Conservation (phyloP, 305 asterid genomes). For the Solanum hybrid region DNA sequence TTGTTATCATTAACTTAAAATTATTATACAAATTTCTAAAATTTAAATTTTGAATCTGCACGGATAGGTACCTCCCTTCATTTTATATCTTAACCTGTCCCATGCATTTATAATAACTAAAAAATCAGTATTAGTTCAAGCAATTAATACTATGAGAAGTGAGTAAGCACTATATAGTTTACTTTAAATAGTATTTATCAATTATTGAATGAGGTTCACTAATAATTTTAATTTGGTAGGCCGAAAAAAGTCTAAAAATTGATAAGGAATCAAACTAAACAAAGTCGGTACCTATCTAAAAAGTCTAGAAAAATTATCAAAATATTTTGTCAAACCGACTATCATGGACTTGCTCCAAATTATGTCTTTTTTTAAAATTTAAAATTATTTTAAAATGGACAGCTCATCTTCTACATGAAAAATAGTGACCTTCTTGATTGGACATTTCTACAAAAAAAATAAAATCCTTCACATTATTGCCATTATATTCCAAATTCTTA, state of each 20-base stretch:
- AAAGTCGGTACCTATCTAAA: not conserved
- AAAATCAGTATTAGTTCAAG: not conserved
- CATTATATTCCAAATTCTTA: not conserved
- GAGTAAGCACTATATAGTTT: not conserved
- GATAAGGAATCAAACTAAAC: not conserved
- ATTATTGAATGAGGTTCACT: not conserved
- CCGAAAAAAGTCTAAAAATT: not conserved
- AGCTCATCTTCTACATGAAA: not conserved
- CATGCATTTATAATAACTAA: not conserved
- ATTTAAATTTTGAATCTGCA: not conserved
- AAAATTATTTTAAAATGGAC: slow-evolving; percentile 12
- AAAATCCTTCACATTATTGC: not conserved
- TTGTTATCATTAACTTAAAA: not conserved
- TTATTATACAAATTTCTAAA: not conserved
- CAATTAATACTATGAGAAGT: not conserved
- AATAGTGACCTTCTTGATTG: not conserved
- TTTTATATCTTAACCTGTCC: not conserved
- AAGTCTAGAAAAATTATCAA: not conserved
- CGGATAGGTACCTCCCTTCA: not conserved
- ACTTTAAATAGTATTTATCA: not conserved
- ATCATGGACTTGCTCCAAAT: slow-evolving; percentile 9
- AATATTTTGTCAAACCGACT: slow-evolving; percentile 47
- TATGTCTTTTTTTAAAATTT: slow-evolving; percentile 13
- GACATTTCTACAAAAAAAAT: not conserved
- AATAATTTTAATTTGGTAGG: not conserved